Base-by-base conservation (phyloP, 75 land plant genomes). In the Ceratopteris richardii region DNA sequence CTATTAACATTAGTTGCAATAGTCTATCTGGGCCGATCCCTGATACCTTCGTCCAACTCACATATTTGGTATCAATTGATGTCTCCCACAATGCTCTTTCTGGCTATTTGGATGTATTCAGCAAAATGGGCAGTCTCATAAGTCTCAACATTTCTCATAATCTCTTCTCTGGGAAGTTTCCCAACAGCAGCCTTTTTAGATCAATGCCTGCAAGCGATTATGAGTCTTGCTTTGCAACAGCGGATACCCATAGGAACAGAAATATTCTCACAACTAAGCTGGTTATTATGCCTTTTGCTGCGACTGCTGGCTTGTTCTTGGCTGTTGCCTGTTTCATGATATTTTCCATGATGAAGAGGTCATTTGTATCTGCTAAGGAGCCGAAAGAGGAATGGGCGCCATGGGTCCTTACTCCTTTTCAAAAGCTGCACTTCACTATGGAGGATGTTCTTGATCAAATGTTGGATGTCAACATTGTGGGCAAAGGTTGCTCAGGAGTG, bases 61-160 rank as follows among this genome's bases (percentile, higher is more conserved):
- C 25, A 42, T 19, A 58, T 12, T 55, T 81, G 14, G 65, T 29
- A 27, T 55, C 31, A 55, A 31, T 81, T 24, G 84, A 81, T 52
- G 51, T 78, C 19, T 78, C 82, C 1, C 54, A 61, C 54, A 82
- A 82, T 58, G 36, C 19, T 44, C 46, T 82, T 22, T 30, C 5
- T 17, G 84, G 84, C 6, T 58, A 31, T 20, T 64, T 77, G 11
- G 28, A 44, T 10, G 54, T 59, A 25, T 65, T 75, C 18, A 66
- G 68, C 21, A 54, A 57, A 30, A 50, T 79, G 7, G 67, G 57
- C 33, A 73, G 62, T 41, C 67, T 78, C 37, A 71, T 75, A 19
- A 26, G 56, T 22, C 60, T 86, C 25, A 57, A 86, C 60, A 67
- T 86, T 33, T 80, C 83, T 4, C 60, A 33, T 77, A 86, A 86